Base-by-base conservation (phyloP, 805 yeast genomes). In the Candida glaebosa region DNA sequence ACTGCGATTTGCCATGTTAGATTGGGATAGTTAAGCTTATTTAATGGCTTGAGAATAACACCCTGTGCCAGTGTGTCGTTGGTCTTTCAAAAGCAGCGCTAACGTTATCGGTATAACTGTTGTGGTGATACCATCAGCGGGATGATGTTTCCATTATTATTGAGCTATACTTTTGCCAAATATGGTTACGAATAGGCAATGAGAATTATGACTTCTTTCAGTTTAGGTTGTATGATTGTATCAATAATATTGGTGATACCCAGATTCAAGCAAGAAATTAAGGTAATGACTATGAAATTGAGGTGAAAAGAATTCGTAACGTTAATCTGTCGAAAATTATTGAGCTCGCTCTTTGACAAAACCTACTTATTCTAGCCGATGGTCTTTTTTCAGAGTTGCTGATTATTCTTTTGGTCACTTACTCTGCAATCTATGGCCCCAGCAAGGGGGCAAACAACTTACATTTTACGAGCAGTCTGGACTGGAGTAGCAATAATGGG, bases 41-140 rank as follows among this genome's bases (percentile, higher is more conserved):
- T 86, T 0, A 70, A 76, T 26, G 84, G 84, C 2, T 60, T 81
- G 25, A 65, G 82, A 26, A 74, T 79, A 62, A 73, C 81, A 5
- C 87, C 88, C 0, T 56, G 79, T 28, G 67, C 83, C 2, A 75
- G 85, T 5, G 79, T 77, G 81, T 18, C 87, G 84, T 44, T 84
- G 86, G 82, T 84, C 82, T 55, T 60, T 67, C 31, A 62, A 60
- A 31, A 78, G 66, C 46, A 63, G 87, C 46, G 89, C 83, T 1
- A 66, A 47, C 31, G 43, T 81, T 4, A 65, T 81, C 18, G 86
- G 87, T 0, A 49, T 81, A 3, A 83, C 83, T 2, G 78, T 81
- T 60, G 79, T 61, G 88, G 87, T 4, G 86, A 86, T 2, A 76
- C 84, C 9, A 61, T 79, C 3, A 88, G 87, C 1, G 89, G 87